Conservation (phyloP, 1,139 yeast species). For the Suhomyces ambrosiae region DNA sequence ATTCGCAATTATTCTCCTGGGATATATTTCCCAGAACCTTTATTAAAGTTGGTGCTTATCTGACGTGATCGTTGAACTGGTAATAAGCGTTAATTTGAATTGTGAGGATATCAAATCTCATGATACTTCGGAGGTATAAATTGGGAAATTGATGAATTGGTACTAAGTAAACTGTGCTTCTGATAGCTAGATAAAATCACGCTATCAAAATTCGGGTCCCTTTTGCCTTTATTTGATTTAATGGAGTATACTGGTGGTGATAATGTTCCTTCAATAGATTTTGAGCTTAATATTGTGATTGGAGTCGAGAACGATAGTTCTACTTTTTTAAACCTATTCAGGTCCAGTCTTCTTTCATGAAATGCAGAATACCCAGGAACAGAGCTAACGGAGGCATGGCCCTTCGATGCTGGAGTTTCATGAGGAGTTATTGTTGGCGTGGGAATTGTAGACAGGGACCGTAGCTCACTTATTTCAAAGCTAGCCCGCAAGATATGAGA, state of each 20-base stretch:
- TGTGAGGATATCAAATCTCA: too few relatives aligned
- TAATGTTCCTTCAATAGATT: conserved; percentile 15
- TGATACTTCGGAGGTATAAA: conserved; percentile 1
- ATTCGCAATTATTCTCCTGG: too few relatives aligned
- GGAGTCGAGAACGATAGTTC: conserved; percentile 21
- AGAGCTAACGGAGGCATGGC: not conserved
- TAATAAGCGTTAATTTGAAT: too few relatives aligned
- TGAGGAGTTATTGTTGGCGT: not conserved
- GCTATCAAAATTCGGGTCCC: not conserved
- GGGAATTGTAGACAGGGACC: not conserved
- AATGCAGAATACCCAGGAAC: conserved; percentile 16
- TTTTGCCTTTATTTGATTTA: not conserved
- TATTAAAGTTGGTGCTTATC: too few relatives aligned
- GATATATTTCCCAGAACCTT: too few relatives aligned
- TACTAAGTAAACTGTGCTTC: not conserved
- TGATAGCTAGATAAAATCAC: not conserved
- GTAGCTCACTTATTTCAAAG: conserved; percentile 18
- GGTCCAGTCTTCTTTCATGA: conserved; percentile 13
- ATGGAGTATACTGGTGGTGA: conserved; percentile 17
- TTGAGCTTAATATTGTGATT: conserved; percentile 16
- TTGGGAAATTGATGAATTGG: not conserved
- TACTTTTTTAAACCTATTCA: conserved; percentile 15
- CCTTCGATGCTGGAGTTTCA: not conserved
- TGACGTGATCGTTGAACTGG: too few relatives aligned
- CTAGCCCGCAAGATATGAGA: conserved; percentile 17